phyloP scores from a whole-genome alignment of 352 stramenopile genomes.

The Phytophthora pseudosyringae region DNA sequence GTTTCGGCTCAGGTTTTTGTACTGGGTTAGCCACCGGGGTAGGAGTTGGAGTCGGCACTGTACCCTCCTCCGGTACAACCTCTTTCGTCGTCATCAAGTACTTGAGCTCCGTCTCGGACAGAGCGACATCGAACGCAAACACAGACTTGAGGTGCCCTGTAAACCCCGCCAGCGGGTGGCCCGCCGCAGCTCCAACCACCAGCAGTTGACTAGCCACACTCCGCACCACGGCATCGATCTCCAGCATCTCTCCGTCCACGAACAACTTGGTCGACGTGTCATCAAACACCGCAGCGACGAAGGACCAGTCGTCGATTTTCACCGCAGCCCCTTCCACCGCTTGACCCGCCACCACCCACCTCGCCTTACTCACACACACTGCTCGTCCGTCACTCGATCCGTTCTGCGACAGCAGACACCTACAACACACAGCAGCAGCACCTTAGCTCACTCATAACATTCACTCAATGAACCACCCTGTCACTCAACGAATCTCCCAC shows the following conservation, averaged over 20 bases:
- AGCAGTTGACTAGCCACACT: conserved; percentile 29
- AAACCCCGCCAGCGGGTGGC: conserved; percentile 33
- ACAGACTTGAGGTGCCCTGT: conserved; percentile 44
- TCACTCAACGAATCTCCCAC: conserved; percentile 6
- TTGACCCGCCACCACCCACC: conserved; percentile 40
- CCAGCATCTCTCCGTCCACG: conserved; percentile 31
- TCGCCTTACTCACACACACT: conserved; percentile 42
- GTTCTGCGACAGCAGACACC: conserved; percentile 58
- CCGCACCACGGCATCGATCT: conserved; percentile 26
- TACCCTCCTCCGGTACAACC: not conserved
- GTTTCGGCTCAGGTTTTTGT: conserved; percentile 14
- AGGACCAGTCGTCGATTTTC: conserved; percentile 43
- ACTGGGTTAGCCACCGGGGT: not conserved
- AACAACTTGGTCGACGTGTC: conserved; percentile 20
- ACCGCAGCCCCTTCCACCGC: not conserved
- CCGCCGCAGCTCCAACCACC: conserved; percentile 20
- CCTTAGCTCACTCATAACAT: not conserved
- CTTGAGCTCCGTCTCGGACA: conserved; percentile 45
- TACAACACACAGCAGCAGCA: conserved; percentile 18
- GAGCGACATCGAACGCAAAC: conserved; percentile 52
- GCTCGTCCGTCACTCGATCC: conserved; percentile 43
- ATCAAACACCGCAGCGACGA: conserved; percentile 51
- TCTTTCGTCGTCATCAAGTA: conserved; percentile 44
- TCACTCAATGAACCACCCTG: not conserved
- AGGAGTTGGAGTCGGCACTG: not conserved